phyloP scores from a whole-genome alignment of 208 protist species.

The Crithidia thermophila region DNA sequence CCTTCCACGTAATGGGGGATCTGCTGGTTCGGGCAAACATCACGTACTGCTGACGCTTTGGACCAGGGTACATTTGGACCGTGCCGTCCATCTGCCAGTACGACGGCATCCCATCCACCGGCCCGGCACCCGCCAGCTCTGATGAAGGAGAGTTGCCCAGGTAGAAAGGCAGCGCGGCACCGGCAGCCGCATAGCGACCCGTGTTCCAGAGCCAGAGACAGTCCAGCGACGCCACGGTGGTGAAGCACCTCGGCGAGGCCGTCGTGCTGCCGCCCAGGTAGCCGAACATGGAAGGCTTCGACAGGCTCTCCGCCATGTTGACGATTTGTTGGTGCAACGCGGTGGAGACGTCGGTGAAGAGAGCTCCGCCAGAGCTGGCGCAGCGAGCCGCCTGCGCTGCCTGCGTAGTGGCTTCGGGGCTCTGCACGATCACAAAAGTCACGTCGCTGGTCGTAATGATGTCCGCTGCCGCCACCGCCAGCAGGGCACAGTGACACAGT shows the following conservation, averaged over 20 bases:
- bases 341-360: constrained; percentile 1
- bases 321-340: background rate
- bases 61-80: background rate
- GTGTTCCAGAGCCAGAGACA: background rate
- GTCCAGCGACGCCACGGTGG: background rate
- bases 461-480: background rate
- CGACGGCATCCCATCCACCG: background rate
- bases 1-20: background rate
- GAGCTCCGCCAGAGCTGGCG: background rate
- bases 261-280: background rate
- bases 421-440: background rate
- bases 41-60: background rate
- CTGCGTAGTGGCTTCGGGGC: background rate
- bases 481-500: no score
- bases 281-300: background rate
- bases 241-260: background rate
- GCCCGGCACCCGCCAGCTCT: background rate
- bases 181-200: background rate
- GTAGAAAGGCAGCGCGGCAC: background rate
- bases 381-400: background rate
- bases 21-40: background rate
- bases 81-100: background rate
- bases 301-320: background rate
- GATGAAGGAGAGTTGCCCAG: background rate
- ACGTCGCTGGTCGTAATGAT: background rate